These are phyloP conservation scores for Bruguiera gymnorhiza DNA, from an alignment of 345 rosid species.

Conservation along the genomic window DNA sequence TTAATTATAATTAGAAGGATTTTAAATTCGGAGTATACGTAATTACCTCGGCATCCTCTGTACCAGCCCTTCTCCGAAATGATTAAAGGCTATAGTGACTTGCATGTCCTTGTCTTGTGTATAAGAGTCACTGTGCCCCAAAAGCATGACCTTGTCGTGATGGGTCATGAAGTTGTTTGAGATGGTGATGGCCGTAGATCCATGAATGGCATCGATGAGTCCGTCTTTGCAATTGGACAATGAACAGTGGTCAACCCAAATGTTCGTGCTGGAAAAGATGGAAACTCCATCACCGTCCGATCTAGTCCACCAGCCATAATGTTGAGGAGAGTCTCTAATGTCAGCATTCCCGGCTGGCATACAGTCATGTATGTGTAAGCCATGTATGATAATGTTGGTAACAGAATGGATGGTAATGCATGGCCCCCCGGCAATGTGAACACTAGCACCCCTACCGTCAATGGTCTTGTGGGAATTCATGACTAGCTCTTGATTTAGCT, in stretches of 20 bases:
- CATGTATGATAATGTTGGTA: conserved; percentile 27
- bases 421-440: conserved; percentile 28
- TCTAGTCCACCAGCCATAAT: conserved; percentile 28
- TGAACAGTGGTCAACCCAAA: conserved; percentile 30
- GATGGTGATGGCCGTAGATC: conserved; percentile 27
- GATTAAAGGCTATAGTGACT: conserved; percentile 30
- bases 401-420: conserved; percentile 23
- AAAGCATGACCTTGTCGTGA: conserved; percentile 31
- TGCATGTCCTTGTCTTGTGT: conserved; percentile 28
- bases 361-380: conserved; percentile 26
- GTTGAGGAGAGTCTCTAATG: conserved; percentile 23
- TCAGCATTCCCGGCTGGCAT: conserved; percentile 23
- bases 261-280: conserved; percentile 16
- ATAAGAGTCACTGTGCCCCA: conserved; percentile 27
- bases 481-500: conserved; percentile 22
- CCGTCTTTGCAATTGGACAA: conserved; percentile 28
- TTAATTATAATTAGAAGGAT: not conserved
- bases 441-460: conserved; percentile 30
- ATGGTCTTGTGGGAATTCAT: conserved; percentile 29
- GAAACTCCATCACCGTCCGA: conserved; percentile 29
- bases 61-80: conserved; percentile 27
- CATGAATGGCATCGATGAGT: conserved; percentile 26
- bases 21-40: not conserved
- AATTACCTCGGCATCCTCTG: conserved; percentile 29
- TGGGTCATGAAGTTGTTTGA: conserved; percentile 27